Evolutionary conservation across 2,329 filamentous ascomycete genomes (phyloP).

Genomic region (Botrytis paeoniae): DNA sequence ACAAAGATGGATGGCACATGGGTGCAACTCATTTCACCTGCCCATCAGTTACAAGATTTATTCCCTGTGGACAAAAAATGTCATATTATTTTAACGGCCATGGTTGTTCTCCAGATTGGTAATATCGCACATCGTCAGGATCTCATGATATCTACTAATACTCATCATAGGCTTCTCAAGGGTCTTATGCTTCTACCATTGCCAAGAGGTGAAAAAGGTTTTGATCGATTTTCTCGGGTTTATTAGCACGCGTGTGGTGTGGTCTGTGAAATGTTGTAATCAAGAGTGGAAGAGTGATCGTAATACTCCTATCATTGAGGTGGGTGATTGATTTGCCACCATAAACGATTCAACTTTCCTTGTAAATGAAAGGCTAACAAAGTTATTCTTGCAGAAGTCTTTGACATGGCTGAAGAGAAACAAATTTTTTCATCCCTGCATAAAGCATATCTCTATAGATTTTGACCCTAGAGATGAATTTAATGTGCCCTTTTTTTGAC

Average conservation of each 20-base stretch:
- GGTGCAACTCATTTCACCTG: background rate
- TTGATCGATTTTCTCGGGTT: background rate
- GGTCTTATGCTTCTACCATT: background rate
- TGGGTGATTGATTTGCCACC: background rate
- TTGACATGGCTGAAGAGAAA: background rate
- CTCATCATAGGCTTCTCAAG: background rate
- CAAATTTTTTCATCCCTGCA: background rate
- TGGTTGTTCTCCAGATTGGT: constrained; percentile 1
- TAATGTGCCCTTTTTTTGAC: background rate
- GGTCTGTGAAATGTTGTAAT: background rate
- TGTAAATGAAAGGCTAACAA: background rate
- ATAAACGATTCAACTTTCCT: too few relatives aligned
- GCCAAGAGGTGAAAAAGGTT: background rate
- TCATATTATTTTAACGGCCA: background rate
- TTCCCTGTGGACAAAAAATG: background rate
- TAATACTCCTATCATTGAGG: background rate
- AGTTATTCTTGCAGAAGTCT: background rate
- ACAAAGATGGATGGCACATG: background rate
- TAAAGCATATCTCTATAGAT: background rate
- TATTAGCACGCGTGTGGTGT: background rate
- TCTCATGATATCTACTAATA: background rate
- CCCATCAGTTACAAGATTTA: background rate
- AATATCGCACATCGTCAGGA: background rate
- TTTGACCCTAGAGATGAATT: background rate
- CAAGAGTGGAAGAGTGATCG: rapidly evolving